Base-by-base conservation (phyloP, 1,284 basidiomycete genomes). In the Apiotrichum mycotoxinovorans region DNA sequence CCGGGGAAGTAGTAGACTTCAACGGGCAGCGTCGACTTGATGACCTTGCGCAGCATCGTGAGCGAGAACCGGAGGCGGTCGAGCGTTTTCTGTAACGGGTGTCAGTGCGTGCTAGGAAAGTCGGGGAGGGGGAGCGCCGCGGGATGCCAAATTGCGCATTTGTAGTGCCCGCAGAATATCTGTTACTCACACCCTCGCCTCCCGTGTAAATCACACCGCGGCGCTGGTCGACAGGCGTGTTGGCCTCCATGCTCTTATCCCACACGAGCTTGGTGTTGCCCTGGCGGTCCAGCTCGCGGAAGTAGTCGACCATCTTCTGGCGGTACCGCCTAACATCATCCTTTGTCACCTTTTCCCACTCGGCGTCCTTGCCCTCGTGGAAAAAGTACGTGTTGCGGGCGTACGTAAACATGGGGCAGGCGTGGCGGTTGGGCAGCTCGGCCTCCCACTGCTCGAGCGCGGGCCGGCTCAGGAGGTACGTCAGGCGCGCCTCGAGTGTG, bases 1-100 rank as follows among this genome's bases (percentile, higher is more conserved):
- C 74, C 74, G 4, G 73, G 68, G 66, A 76, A 80, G 54, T 78
- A 75, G 58, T 79, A 80, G 18, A 80, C 55, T 63, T 80, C 77
- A 42, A 79, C 69, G 9, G 78, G 79, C 2, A 80, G 68, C 18
- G 61, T 71, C 47, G 69, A 72, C 42, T 71, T 67, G 52, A 78
- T 64, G 26, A 75, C 70, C 43, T 74, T 66, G 37, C 76, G 69
- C 15, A 79, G 70, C 68, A 79, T 73, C 53, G 73, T 64, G 30
- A 79, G 67, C 10, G 70, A 69, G 18, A 76, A 65, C 40, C 71
- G 60, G 41, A 78, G 58, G 41, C 73, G 68, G n/a, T 66, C 62
- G 35, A 76, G 61, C 10, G 74, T 76, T 61, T 78, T 75, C 73
- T 76, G 54, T 8, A 34, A 37, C 2, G 25, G 2, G 18, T 26